These are phyloP conservation scores for Priceomyces castillae DNA, from an alignment of 805 yeast genomes.

Conservation along the genomic window DNA sequence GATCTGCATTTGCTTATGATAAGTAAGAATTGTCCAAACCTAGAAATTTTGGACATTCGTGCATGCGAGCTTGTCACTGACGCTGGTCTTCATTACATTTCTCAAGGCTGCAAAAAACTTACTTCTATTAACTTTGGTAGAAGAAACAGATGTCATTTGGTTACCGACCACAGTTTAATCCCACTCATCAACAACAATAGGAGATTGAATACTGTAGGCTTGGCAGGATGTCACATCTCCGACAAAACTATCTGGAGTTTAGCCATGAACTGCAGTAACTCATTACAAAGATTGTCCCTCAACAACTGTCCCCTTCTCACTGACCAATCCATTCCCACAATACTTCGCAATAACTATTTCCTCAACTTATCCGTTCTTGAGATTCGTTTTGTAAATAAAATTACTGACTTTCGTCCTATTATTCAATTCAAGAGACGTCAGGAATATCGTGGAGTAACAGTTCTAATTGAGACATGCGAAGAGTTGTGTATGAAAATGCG, in stretches of 20 bases:
- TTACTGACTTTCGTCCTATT: constrained; percentile 60
- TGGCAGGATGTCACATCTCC: constrained; percentile 83
- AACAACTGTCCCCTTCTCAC: constrained; percentile 67
- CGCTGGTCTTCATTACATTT: constrained; percentile 67
- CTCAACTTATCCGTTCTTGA: constrained; percentile 71
- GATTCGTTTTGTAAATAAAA: constrained; percentile 56
- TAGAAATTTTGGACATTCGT: constrained; percentile 69
- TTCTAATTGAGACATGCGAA: constrained; percentile 80
- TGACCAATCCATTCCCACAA: constrained; percentile 55
- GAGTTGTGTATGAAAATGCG: constrained; percentile 55
- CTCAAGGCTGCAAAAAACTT: constrained; percentile 56
- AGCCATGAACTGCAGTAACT: constrained; percentile 48
- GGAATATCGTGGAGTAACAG: constrained; percentile 41
- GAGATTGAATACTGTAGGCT: constrained; percentile 65
- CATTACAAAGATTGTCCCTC: constrained; percentile 64
- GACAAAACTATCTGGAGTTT: constrained; percentile 82
- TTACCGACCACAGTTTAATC: constrained; percentile 68
- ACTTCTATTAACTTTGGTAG: constrained; percentile 75
- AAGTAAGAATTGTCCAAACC: constrained; percentile 52
- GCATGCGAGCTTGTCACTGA: constrained; percentile 83
- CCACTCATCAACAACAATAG: constrained; percentile 54
- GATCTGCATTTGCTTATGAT: constrained; percentile 57
- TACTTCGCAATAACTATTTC: constrained; percentile 46
- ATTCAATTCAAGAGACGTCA: constrained; percentile 64
- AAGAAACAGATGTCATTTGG: constrained; percentile 59